Evolutionary conservation across 148 eudicot species (phyloP).

Genomic region (Heliosperma pusillum): DNA sequence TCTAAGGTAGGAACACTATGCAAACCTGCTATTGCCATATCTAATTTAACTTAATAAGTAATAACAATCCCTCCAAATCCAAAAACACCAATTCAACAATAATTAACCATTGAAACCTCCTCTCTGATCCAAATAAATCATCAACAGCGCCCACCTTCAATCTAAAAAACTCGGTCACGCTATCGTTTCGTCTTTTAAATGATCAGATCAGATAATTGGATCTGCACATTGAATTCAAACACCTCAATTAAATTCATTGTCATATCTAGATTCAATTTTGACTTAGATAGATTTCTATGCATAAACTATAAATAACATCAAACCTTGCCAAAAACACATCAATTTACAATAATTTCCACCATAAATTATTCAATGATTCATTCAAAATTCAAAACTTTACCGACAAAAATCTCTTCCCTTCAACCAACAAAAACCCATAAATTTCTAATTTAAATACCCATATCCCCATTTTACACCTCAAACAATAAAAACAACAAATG

Average conservation of each 20-base stretch:
- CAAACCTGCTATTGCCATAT: conserved; percentile 80
- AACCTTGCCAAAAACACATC: conserved; percentile 4
- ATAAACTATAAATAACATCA: conserved; percentile 10
- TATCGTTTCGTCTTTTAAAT: conserved; percentile 21
- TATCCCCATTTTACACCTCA: conserved; percentile 1
- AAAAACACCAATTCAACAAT: conserved; percentile 16
- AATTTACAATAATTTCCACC: not conserved
- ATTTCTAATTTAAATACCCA: conserved; percentile 16
- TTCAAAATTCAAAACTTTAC: not conserved
- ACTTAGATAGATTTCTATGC: not conserved
- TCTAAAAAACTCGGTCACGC: conserved; percentile 31
- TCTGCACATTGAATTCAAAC: conserved; percentile 30
- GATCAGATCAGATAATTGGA: conserved; percentile 30
- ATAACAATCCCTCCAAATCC: conserved; percentile 13
- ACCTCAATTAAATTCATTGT: conserved; percentile 18
- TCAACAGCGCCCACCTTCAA: conserved; percentile 24
- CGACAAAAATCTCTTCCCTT: not conserved
- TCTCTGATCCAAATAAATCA: conserved; percentile 15
- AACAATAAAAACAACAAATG: conserved; percentile 1
- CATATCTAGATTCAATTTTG: conserved; percentile 9
- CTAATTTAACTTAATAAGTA: conserved; percentile 18
- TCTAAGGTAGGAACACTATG: conserved; percentile 52
- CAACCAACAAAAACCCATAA: not conserved
- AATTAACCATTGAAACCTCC: conserved; percentile 26
- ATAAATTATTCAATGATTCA: no score